Conservation (phyloP, 2,329 filamentous ascomycete species). For the Penicillium capsulatum region DNA sequence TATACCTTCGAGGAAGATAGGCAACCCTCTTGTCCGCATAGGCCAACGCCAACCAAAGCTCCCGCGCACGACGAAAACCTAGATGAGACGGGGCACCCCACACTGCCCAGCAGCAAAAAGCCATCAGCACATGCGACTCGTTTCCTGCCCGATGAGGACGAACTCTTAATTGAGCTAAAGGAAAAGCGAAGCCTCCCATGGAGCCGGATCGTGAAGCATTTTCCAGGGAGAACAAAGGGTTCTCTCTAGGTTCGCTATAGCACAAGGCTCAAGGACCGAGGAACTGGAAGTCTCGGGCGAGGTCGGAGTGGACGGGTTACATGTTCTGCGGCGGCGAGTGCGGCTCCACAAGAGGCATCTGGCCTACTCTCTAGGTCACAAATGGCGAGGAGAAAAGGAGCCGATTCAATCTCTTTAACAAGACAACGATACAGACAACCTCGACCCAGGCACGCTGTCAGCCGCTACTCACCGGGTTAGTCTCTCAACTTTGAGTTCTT, state of each 20-base stretch:
- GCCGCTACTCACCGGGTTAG: background rate
- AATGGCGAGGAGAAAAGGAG: background rate
- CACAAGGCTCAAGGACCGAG: conserved; percentile 5
- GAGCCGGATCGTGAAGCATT: conserved; percentile 5
- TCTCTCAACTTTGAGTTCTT: background rate
- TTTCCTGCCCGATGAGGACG: conserved; percentile 1
- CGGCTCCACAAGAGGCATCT: background rate
- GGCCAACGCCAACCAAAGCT: background rate
- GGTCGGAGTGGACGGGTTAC: background rate
- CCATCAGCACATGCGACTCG: background rate
- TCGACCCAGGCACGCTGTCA: background rate
- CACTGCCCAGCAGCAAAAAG: background rate
- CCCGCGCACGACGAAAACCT: background rate
- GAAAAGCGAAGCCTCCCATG: conserved; percentile 4
- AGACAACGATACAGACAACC: background rate
- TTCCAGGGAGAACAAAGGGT: conserved; percentile 5
- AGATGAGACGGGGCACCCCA: background rate
- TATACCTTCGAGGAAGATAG: conserved; percentile 5
- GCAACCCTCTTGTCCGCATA: background rate
- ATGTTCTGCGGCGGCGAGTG: background rate
- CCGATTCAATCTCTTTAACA: background rate
- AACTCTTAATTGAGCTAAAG: conserved; percentile 5
- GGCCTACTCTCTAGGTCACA: background rate
- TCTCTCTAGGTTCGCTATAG: conserved; percentile 4
- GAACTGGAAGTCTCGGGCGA: background rate